These are phyloP conservation scores for Agastache rugosa DNA, from an alignment of 257 asterid species.

Conservation along the genomic window DNA sequence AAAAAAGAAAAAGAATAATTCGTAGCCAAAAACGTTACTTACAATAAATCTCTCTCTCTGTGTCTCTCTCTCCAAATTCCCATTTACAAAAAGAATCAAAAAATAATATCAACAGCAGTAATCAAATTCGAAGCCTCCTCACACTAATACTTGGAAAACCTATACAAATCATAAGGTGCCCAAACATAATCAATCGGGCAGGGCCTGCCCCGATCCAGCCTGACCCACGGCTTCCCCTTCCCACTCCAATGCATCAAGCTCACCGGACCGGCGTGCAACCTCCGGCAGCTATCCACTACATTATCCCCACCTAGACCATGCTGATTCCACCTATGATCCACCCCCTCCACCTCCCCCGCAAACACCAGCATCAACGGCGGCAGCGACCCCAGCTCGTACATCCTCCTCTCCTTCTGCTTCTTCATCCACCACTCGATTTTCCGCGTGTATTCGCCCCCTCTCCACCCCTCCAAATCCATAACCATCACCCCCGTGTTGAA, in stretches of 20 bases:
- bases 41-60: no score
- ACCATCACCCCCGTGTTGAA: conserved; percentile 82
- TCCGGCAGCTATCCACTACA: conserved; percentile 62
- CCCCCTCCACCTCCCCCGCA: conserved; percentile 65
- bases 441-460: conserved; percentile 54
- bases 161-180: conserved; percentile 67
- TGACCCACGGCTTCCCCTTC: conserved; percentile 86
- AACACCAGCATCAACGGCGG: conserved; percentile 81
- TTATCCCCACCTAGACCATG: conserved; percentile 88
- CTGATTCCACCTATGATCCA: conserved; percentile 78
- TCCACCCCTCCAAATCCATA: conserved; percentile 67
- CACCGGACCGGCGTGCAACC: conserved; percentile 70
- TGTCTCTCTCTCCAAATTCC: not conserved
- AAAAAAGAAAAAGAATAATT: no score
- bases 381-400: conserved; percentile 69
- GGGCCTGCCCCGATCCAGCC: conserved; percentile 61
- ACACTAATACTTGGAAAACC: not conserved
- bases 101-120: not conserved
- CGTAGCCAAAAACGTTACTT: no score
- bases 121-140: no score
- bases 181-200: conserved; percentile 69
- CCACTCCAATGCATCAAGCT: conserved; percentile 92
- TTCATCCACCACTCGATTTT: conserved; percentile 74
- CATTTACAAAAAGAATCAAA: not conserved
- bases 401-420: conserved; percentile 61